Evolutionary conservation across 805 yeast species (phyloP).

Genomic region (Wickerhamomyces rabaulensis): DNA sequence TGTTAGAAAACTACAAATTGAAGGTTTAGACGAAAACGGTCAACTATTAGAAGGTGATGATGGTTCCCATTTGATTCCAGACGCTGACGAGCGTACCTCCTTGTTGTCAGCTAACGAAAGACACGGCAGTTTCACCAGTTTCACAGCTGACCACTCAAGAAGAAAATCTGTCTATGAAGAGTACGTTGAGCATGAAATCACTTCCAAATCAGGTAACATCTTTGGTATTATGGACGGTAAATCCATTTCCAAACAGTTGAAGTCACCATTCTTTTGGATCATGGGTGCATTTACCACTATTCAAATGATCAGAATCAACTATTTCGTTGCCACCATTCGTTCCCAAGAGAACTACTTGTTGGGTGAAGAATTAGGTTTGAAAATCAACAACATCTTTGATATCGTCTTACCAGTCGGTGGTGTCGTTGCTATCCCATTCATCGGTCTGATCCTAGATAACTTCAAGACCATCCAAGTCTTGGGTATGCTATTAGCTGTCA

Average conservation of each 20-base stretch:
- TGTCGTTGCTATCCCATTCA: conserved; percentile 76
- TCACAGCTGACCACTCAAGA: conserved; percentile 21
- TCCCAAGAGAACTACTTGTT: conserved; percentile 77
- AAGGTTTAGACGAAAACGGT: conserved; percentile 71
- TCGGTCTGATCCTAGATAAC: conserved; percentile 76
- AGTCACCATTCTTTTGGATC: conserved; percentile 64
- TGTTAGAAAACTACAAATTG: conserved; percentile 62
- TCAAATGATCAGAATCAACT: conserved; percentile 89
- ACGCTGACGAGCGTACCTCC: conserved; percentile 33
- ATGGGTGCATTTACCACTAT: conserved; percentile 77
- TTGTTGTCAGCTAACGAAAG: conserved; percentile 19
- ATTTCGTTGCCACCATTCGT: conserved; percentile 84
- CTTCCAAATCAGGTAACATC: conserved; percentile 46
- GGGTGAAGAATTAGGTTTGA: conserved; percentile 44
- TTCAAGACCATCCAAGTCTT: conserved; percentile 57
- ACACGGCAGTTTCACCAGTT: conserved; percentile 5
- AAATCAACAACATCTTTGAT: conserved; percentile 73
- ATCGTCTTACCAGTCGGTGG: conserved; percentile 88
- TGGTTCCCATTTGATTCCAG: conserved; percentile 40
- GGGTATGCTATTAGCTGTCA: conserved; percentile 43
- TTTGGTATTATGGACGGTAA: conserved; percentile 77
- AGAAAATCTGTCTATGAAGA: conserved; percentile 61
- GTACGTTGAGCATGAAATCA: conserved; percentile 53
- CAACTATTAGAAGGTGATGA: conserved; percentile 35
- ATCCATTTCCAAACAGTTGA: conserved; percentile 43